Percentiles rank a stretch among this genome's conserved stretches.
phyloP scores from a whole-genome alignment of 2,329 filamentous ascomycete species.

The Calonectria honghensis region DNA sequence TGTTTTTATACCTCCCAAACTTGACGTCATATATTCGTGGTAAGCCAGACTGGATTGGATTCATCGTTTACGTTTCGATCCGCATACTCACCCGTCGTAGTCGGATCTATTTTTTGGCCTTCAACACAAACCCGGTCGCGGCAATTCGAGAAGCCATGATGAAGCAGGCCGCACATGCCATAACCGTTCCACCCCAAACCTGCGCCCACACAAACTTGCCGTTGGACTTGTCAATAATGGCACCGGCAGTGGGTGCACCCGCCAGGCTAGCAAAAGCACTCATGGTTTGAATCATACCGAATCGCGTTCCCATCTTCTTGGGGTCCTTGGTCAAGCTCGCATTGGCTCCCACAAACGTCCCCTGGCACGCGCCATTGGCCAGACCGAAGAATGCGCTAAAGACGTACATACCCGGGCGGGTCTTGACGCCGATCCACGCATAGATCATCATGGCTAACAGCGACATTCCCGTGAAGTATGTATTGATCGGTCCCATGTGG shows the following conservation, averaged over 20 bases:
- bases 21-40: not conserved
- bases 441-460: conserved; percentile 53
- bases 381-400: conserved; percentile 57
- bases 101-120: conserved; percentile 59
- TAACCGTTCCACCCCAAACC: conserved; percentile 67
- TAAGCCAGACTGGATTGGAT: not conserved
- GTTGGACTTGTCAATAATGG: conserved; percentile 54
- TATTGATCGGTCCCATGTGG: conserved; percentile 70
- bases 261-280: conserved; percentile 64
- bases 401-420: conserved; percentile 54
- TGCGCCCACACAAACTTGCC: conserved; percentile 65
- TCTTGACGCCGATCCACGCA: conserved; percentile 56
- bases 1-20: not conserved
- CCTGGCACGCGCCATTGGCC: conserved; percentile 54
- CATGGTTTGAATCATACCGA: conserved; percentile 66
- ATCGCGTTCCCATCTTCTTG: conserved; percentile 63
- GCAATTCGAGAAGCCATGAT: conserved; percentile 59
- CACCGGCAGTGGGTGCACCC: conserved; percentile 62
- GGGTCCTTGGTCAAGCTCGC: conserved; percentile 64
- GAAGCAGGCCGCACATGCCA: conserved; percentile 58
- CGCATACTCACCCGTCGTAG: conserved; percentile 1
- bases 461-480: conserved; percentile 57
- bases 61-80: not conserved
- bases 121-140: conserved; percentile 61
- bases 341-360: conserved; percentile 60